A percentile compares a stretch with the other conserved stretches of the same genome.
Conservation (phyloP, 2,329 filamentous ascomycete species). For the Lachnellula suecica region DNA sequence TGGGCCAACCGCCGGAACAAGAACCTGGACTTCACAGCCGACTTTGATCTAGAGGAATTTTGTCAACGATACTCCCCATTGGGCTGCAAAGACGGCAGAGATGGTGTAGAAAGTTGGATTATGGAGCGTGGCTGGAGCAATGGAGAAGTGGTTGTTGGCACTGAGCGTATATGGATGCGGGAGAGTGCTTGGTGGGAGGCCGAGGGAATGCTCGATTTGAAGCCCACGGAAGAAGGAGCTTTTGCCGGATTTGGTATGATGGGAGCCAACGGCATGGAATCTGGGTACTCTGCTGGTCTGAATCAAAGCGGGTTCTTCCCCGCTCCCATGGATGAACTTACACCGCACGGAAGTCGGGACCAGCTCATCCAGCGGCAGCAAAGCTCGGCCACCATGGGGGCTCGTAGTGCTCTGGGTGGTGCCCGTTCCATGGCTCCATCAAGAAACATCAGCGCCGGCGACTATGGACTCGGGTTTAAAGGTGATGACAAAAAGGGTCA, state of each 20-base stretch:
- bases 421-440: slow-evolving; percentile 62
- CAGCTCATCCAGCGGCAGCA: slow-evolving; percentile 54
- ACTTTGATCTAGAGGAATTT: slow-evolving; percentile 95
- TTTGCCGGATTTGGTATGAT: slow-evolving; percentile 47
- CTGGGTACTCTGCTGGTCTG: slow-evolving; percentile 61
- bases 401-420: slow-evolving; percentile 44
- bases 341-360: slow-evolving; percentile 68
- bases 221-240: slow-evolving; percentile 40
- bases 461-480: slow-evolving; percentile 86
- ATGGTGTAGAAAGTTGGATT: slow-evolving; percentile 92
- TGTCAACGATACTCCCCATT: slow-evolving; percentile 76
- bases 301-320: slow-evolving; percentile 70
- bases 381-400: slow-evolving; percentile 34
- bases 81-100: slow-evolving; percentile 85
- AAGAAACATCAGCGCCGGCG: slow-evolving; percentile 63
- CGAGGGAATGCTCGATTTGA: slow-evolving; percentile 91
- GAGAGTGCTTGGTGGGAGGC: slow-evolving; percentile 97
- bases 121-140: slow-evolving; percentile 98
- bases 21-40: slow-evolving; percentile 90
- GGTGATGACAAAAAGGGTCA: slow-evolving; percentile 77
- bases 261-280: slow-evolving; percentile 63
- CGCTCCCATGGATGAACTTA: slow-evolving; percentile 57
- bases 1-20: slow-evolving; percentile 95
- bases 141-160: slow-evolving; percentile 88
- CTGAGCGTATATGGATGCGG: slow-evolving; percentile 92